Evolutionary conservation across 2,329 filamentous ascomycete genomes (phyloP), one percentile per base, ranked within the genome.

Genomic region (Meredithiella fracta): DNA sequence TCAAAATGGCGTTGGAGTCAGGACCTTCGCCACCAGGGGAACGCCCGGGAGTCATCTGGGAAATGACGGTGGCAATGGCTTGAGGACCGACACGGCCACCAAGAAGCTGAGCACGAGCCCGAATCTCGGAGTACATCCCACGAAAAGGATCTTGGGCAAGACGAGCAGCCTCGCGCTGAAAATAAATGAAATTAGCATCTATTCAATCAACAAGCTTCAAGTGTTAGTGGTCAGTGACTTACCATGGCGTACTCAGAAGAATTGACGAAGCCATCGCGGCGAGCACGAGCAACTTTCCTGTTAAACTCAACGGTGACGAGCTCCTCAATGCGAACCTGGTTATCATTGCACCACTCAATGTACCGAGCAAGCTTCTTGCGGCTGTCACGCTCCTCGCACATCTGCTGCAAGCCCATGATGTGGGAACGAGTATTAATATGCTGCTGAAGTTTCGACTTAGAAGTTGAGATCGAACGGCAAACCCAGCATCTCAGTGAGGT

Each of bases 131-230:
- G 56, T 58, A 58, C 56, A 58, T 58, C 22, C 56, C 56, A 20
- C 56, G 56, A 47, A 51, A 58, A 15, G 56, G 56, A 31, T 58
- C 56, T 29, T 49, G 29, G 44, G 47, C 40, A 14, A 58, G 51
- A 17, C 56, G 56, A 14, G 47, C 47, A 15, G 51, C 56, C 31
- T 58, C 52, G 23, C 54, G 47, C 56, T 58, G 14, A n/a, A 31
- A 40, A 17, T 17, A n/a, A 17, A 11, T 42, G 15, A 22, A 5
- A 20, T 26, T n/a, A 29, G 23, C 1, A 40, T 20, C 34, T 22
- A 3, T 38, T 14, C 2, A 47, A 3, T 6, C 29, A 6, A 5
- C 11, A 8, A 15, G 50, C 29, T 15, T 49, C 23, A 22, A 25
- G 25, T 25, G 22, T 25, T 29, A 14, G 23, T 34, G 5, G 29